Conservation (phyloP, 192 early-diverging fungal species). For the Coemansia sp. region DNA sequence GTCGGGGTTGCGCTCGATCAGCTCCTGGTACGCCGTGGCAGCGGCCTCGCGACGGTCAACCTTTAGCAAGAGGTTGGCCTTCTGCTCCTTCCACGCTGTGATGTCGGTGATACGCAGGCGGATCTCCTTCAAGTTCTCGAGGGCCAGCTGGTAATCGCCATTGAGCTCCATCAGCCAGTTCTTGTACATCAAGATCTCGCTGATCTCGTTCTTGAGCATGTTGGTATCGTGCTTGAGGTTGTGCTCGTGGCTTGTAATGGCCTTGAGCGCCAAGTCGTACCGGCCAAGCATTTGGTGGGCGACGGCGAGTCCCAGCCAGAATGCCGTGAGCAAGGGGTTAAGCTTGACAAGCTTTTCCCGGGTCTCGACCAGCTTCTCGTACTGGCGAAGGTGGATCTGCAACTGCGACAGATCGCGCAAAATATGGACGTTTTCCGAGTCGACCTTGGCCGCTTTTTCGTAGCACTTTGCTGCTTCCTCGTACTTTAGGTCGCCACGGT, state of each 20-base stretch:
- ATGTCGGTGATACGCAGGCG: conserved; percentile 75
- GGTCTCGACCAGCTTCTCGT: conserved; percentile 77
- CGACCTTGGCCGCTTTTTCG: conserved; percentile 79
- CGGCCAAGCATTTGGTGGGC: conserved; percentile 81
- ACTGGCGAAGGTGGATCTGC: conserved; percentile 87
- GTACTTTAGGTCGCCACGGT: conserved; percentile 92
- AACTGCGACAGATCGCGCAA: conserved; percentile 86
- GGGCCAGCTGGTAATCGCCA: conserved; percentile 74
- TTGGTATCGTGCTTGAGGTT: conserved; percentile 56
- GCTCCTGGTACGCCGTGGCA: conserved; percentile 70
- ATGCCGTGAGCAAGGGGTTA: conserved; percentile 68
- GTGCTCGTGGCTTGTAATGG: conserved; percentile 70
- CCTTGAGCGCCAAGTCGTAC: conserved; percentile 73
- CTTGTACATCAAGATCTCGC: conserved; percentile 86
- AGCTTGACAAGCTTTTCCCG: conserved; percentile 69
- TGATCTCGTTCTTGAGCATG: conserved; percentile 66
- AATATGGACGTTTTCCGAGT: conserved; percentile 91
- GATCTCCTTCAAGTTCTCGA: conserved; percentile 78
- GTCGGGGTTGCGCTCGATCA: conserved; percentile 85
- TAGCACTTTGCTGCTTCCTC: conserved; percentile 93
- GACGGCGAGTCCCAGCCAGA: conserved; percentile 87
- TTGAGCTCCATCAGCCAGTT: conserved; percentile 83
- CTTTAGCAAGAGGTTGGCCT: conserved; percentile 69
- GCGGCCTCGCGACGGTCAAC: conserved; percentile 70
- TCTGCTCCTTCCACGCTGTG: conserved; percentile 74